Evolutionary conservation across 192 early-diverging fungal species (phyloP).

Genomic region (Coemansia sp.): DNA sequence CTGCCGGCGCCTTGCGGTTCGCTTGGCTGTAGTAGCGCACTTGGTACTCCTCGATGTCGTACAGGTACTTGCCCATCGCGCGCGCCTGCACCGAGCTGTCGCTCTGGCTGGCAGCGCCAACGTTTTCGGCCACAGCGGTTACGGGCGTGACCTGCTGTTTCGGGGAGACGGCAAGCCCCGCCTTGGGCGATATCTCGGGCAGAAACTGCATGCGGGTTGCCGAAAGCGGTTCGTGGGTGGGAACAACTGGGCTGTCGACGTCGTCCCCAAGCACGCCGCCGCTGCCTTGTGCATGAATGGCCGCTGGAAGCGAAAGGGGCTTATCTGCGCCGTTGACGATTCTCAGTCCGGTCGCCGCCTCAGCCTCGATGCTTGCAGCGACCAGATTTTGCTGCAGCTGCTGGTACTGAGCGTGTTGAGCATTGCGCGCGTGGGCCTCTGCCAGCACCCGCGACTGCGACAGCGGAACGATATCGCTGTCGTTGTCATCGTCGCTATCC

Average conservation of each 20-base stretch:
- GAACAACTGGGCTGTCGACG: too few relatives aligned
- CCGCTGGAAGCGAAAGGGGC: too few relatives aligned
- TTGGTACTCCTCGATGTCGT: slow-evolving; percentile 36
- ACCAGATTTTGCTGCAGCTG: neutral
- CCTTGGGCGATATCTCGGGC: too few relatives aligned
- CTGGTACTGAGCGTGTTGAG: neutral
- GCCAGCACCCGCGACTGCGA: slow-evolving; percentile 30
- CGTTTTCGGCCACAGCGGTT: too few relatives aligned
- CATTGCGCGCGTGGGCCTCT: slow-evolving; percentile 2
- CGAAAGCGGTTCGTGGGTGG: too few relatives aligned
- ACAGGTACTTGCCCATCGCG: slow-evolving; percentile 47
- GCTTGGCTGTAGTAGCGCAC: slow-evolving; percentile 20
- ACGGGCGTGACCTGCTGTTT: too few relatives aligned
- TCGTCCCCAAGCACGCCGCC: too few relatives aligned
- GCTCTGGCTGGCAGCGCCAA: slow-evolving; percentile 2
- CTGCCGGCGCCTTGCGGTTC: slow-evolving; percentile 1
- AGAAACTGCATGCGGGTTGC: too few relatives aligned
- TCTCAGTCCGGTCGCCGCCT: slow-evolving; percentile 3
- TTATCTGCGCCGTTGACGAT: slow-evolving; percentile 3
- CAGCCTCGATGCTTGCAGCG: neutral
- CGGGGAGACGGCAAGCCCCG: too few relatives aligned
- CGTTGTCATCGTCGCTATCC: slow-evolving; percentile 18
- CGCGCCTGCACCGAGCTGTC: slow-evolving; percentile 36
- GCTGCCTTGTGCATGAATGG: too few relatives aligned
- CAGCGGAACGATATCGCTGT: slow-evolving; percentile 45